Evolutionary conservation across 768 basidiomycete genomes (phyloP).

Genomic region (Leucosporidium yakuticum): DNA sequence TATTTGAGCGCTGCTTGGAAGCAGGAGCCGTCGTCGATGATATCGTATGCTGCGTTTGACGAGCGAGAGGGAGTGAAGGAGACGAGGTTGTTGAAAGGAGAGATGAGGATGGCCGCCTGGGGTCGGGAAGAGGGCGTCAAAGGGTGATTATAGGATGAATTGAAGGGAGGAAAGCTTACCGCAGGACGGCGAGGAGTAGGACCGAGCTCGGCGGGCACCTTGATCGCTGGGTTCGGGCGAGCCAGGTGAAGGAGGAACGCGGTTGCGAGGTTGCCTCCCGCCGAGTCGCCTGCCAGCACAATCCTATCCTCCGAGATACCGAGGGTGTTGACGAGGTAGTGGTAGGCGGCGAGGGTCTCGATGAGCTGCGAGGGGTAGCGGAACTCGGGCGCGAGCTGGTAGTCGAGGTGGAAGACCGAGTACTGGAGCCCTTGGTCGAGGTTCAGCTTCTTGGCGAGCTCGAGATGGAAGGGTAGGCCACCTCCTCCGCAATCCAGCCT

Average conservation of each 20-base stretch:
- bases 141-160: neutral
- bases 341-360: constrained; percentile 67
- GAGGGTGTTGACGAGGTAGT: constrained; percentile 56
- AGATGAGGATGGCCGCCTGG: constrained; percentile 25
- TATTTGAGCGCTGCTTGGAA: constrained; percentile 2
- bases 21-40: constrained; percentile 5
- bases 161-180: neutral
- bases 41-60: neutral
- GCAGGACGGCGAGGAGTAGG: constrained; percentile 6
- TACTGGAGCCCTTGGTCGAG: neutral
- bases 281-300: constrained; percentile 66
- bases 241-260: constrained; percentile 41
- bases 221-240: constrained; percentile 14
- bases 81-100: constrained; percentile 18
- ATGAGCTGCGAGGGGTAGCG: constrained; percentile 68
- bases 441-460: neutral
- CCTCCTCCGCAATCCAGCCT: neutral
- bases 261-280: constrained; percentile 63
- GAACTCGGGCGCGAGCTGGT: constrained; percentile 40
- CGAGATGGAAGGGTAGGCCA: neutral
- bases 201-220: constrained; percentile 3
- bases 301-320: constrained; percentile 59
- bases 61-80: neutral
- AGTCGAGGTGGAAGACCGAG: constrained; percentile 20
- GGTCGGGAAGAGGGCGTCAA: no score